Base-by-base conservation (phyloP, 2,329 filamentous ascomycete genomes). In the Aspergillus sp. region DNA sequence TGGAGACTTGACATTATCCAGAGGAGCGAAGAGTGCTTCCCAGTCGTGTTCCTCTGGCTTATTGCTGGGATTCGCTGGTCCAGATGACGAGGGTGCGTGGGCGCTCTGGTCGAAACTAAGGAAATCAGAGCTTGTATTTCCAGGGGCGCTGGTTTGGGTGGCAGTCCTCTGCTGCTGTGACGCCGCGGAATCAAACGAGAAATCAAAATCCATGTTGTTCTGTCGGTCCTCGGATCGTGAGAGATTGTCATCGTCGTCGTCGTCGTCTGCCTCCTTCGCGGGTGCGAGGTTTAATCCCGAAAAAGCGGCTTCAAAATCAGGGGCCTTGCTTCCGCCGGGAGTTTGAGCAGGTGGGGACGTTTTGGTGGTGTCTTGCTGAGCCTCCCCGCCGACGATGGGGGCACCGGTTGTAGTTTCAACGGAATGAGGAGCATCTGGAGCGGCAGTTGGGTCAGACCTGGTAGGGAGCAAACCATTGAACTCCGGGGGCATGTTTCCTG, bases 1-100 rank as follows among this genome's bases (percentile, higher is more conserved):
- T 22, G 58, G 66, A n/a, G 50, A 62, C 43, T 68, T 65, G 43
- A 67, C 60, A 12, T 69, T 83, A 65, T 93, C 89, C 7, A 96
- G 79, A 24, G 88, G 88, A 2, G 90, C 89, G 76, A 98, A 98
- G 55, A 98, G 91, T 39, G 91, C 89, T 68, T 98, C 93, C 95
- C 95, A 98, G 72, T 98, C 93, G 65, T 96, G 89, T 34, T 78
- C 74, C 2, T 74, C 70, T 22, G 73, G 70, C 58, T 76, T 74
- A 43, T 74, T 63, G 44, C 72, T 70, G 48, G 73, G 69, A 57
- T 76, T 71, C 45, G 73, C 69, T 53, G 78, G 71, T 54, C 76
- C 63, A 42, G 73, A 55, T n/a, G 73, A 60, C 32, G 71, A 56
- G 1, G 69, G 56, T 18, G 66, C 60, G 22, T 63, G 56, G 15